A percentile compares a stretch with the other conserved stretches of the same genome.
Conservation (phyloP, 169 alveolate genomes). For the Cryptosporidium ubiquitum region DNA sequence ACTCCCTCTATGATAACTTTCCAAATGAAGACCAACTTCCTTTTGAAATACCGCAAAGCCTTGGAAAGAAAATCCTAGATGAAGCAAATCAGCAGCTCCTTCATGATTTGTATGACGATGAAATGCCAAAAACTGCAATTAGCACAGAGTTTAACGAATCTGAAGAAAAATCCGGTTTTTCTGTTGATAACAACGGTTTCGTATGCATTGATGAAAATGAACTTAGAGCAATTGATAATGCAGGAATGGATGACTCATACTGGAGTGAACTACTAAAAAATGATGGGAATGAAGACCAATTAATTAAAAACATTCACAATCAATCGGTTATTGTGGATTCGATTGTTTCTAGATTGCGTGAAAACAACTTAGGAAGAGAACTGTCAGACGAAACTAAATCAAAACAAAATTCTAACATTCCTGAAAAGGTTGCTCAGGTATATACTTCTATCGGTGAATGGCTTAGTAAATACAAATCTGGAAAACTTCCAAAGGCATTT, state of each 20-base stretch:
- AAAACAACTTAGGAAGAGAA: background rate
- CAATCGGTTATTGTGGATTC: background rate
- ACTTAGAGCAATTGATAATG: background rate
- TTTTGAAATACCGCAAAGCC: conserved; percentile 27
- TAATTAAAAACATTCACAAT: background rate
- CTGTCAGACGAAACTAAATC: background rate
- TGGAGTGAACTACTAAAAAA: conserved; percentile 35
- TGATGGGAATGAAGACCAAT: background rate
- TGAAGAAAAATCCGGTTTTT: conserved; percentile 57
- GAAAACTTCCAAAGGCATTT: conserved; percentile 94
- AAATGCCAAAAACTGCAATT: background rate
- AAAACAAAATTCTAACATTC: background rate
- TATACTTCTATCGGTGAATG: conserved; percentile 83
- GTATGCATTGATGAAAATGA: conserved; percentile 23
- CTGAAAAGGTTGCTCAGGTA: conserved; percentile 69
- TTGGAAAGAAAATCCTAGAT: conserved; percentile 27
- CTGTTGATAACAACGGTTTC: conserved; percentile 65
- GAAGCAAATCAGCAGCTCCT: conserved; percentile 47
- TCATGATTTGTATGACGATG: conserved; percentile 9
- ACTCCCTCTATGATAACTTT: conserved; percentile 65
- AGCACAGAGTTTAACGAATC: conserved; percentile 7
- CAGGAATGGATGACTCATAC: conserved; percentile 47
- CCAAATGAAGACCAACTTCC: conserved; percentile 33
- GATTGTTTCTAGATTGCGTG: background rate
- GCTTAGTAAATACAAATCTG: conserved; percentile 88